Base-by-base conservation (phyloP, 1,139 yeast genomes). In the Pichia kudriavzevii region DNA sequence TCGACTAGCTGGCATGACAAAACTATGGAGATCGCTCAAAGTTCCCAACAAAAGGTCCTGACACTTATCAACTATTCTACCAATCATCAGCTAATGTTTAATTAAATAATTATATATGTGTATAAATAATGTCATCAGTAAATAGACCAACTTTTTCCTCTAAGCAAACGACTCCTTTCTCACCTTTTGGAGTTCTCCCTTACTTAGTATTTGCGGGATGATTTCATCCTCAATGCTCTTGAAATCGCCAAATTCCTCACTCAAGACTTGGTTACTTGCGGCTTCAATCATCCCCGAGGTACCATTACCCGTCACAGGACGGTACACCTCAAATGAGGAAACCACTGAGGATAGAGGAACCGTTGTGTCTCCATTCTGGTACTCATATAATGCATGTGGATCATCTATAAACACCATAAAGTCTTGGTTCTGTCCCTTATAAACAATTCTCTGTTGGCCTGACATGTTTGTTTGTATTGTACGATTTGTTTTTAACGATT, bases 201-300 rank as follows among this genome's bases (percentile, higher is more conserved):
- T 63, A 29, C 58, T 59, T 43, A 82, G 53, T 35, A 82, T 79
- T 41, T 58, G 53, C 43, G 67, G 69, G 39, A 81, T 67, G 20
- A 71, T 66, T 14, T 53, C 58, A 32, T 60, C 65, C 6, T 48
- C 57, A 18, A 53, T 45, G 35, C 61, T 52, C 7, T 43, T 38
- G 22, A 42, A 45, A 11, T 69, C 63, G 26, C 85, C 87, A 47
- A 83, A 83, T 49, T 82, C 88, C 44, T 69, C 71, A 35, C 66
- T 69, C 40, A 83, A 59, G 44, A 77, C 79, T 15, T 64, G 60
- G 39, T 73, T 69, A n/a, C 88, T 77, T 2, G 93, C 94, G 50
- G 74, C 78, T 41, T 79, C 85, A 23, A 80, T 58, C 7, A 70
- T 67, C 38, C 94, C 94, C 48, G 75, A 83, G 4, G 73, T 62